Evolutionary conservation across 1,139 yeast genomes (phyloP).

Genomic region (Cylindricascospora bacillispora): DNA sequence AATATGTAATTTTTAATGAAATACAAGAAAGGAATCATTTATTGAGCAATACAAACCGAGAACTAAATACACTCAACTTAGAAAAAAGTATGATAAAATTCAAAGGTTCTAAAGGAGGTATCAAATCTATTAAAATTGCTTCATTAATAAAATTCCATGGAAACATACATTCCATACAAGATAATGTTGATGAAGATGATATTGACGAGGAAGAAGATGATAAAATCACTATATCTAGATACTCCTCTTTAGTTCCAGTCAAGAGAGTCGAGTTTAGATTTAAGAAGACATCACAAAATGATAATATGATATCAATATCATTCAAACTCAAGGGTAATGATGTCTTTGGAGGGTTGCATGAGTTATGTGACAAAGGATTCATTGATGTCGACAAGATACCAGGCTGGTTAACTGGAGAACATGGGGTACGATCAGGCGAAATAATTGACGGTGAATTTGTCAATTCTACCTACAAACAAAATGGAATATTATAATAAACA

Average conservation of each 20-base stretch:
- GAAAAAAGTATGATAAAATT: slow-evolving; percentile 40
- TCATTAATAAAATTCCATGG: slow-evolving; percentile 31
- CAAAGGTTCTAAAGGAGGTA: slow-evolving; percentile 37
- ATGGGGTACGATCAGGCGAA: slow-evolving; percentile 38
- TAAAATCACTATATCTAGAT: slow-evolving; percentile 5
- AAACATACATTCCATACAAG: slow-evolving; percentile 7
- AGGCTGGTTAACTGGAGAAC: slow-evolving; percentile 73
- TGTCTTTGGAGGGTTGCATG: slow-evolving; percentile 70
- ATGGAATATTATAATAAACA: slow-evolving; percentile 6
- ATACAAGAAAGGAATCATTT: slow-evolving; percentile 5
- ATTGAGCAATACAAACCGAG: slow-evolving; percentile 9
- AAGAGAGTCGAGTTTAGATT: slow-evolving; percentile 12
- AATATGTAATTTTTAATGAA: slow-evolving; percentile 4
- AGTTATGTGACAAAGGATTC: slow-evolving; percentile 43
- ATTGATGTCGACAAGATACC: slow-evolving; percentile 50
- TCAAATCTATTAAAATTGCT: slow-evolving; percentile 28
- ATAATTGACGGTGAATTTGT: slow-evolving; percentile 34
- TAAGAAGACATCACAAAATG: neutral
- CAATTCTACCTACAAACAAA: slow-evolving; percentile 5
- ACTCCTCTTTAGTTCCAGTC: slow-evolving; percentile 14
- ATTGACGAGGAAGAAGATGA: slow-evolving; percentile 2
- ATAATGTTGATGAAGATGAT: slow-evolving; percentile 8
- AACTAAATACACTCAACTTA: slow-evolving; percentile 14
- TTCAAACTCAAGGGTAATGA: slow-evolving; percentile 56
- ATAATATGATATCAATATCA: slow-evolving; percentile 4